Base-by-base conservation (phyloP, 139 green algal genomes). In the Chlamydomonas sp. region DNA sequence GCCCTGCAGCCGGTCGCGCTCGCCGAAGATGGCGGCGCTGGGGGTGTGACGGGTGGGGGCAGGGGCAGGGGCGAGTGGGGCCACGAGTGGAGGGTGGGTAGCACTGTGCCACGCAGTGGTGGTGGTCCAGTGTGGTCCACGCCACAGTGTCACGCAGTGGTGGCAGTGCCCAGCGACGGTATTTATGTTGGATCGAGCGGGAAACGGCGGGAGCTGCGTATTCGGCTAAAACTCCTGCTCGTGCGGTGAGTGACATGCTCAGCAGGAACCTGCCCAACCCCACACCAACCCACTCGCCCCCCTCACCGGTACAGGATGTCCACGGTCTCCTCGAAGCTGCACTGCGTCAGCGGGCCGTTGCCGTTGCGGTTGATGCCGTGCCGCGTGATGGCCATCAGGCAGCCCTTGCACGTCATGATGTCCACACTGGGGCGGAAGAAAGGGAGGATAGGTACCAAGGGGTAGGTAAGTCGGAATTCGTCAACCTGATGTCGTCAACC, bases 331-430 rank as follows among this genome's bases (percentile, higher is more conserved):
- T 99, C 98, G 90, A 99, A 99, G 82, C 93, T 97, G 89, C 95
- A 98, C 88, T 98, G 96, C 90, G 98, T 96, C 78, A 99, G 92
- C 16, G 93, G 98, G 69, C 91, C 97, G 90, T 90, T 95, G 95
- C 98, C 98, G 9, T 92, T 96, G 79, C 97, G 94, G 95, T 99
- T 99, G 96, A 99, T 99, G 85, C 98, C 98, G 87, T 99, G 98
- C 63, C 98, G 94, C 4, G 97, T 99, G 95, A 99, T 99, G 68
- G 97, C 96, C 97, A 99, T 99, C 77, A 99, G 94, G 90, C 98
- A 96, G 61, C 98, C 98, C n/a, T 96, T 90, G 88, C 94, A 95
- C 67, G 96, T 99, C 96, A 98, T 98, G 79, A 97, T 92, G 72
- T 97, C 94, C 57, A 88, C 84, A 12, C 82, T 86, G 80, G n/a